phyloP scores from a whole-genome alignment of 768 basidiomycete genomes.

The Clitopilus hobsonii region DNA sequence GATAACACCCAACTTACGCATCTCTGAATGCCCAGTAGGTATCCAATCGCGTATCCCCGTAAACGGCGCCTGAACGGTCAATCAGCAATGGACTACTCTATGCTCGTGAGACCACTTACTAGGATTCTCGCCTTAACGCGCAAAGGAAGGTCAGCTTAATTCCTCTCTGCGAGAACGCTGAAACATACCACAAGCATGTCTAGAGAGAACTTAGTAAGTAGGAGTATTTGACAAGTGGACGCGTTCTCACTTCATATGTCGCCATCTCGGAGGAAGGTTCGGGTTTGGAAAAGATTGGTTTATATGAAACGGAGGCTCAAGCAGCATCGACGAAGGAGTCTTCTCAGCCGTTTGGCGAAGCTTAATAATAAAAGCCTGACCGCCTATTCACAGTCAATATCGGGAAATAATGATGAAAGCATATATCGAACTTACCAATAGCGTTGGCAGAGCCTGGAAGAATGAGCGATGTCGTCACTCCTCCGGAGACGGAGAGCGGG shows the following conservation, averaged over 20 bases:
- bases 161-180: too few relatives aligned
- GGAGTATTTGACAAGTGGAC: background rate
- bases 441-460: constrained; percentile 71
- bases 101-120: constrained; percentile 23
- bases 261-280: constrained; percentile 51
- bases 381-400: constrained; percentile 33
- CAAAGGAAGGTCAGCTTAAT: too few relatives aligned
- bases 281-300: constrained; percentile 43
- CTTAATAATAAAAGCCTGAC: constrained; percentile 77
- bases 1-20: constrained; percentile 36
- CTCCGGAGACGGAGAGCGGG: constrained; percentile 66
- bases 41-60: constrained; percentile 59
- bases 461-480: constrained; percentile 72
- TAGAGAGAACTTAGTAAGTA: constrained; percentile 13
- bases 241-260: constrained; percentile 66
- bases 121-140: constrained; percentile 52
- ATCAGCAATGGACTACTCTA: background rate
- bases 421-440: constrained; percentile 49
- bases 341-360: constrained; percentile 67
- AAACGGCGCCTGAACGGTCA: constrained; percentile 11
- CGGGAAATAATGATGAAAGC: background rate
- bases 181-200: constrained; percentile 58
- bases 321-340: constrained; percentile 66
- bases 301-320: constrained; percentile 69
- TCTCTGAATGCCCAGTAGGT: constrained; percentile 64